Percentiles rank a stretch among this genome's conserved stretches.
Evolutionary conservation across 2,329 filamentous ascomycete genomes (phyloP).

Genomic region (Beauveria varroae): DNA sequence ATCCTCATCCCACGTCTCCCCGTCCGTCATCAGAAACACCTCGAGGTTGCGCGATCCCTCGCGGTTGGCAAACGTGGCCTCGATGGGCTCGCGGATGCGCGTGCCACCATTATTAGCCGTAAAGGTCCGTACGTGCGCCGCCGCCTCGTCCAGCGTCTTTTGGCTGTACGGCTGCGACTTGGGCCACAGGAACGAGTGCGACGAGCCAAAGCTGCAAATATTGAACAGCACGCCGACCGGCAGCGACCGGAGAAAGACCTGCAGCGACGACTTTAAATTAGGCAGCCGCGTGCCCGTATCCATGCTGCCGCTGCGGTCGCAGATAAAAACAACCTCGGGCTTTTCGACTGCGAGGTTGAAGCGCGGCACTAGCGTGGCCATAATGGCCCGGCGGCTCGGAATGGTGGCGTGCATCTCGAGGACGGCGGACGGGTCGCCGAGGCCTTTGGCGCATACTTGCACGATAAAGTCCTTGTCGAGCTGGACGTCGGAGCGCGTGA

Average conservation of each 20-base stretch:
- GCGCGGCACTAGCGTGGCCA: slow-evolving; percentile 63
- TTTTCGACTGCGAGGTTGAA: slow-evolving; percentile 50
- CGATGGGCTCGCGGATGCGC: slow-evolving; percentile 39
- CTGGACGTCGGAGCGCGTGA: slow-evolving; percentile 43
- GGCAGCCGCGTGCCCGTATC: slow-evolving; percentile 35
- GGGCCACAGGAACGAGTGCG: slow-evolving; percentile 37
- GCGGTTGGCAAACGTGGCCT: slow-evolving; percentile 34
- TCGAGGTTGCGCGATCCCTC: slow-evolving; percentile 42
- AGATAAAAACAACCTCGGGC: slow-evolving; percentile 63
- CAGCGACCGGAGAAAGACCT: slow-evolving; percentile 58
- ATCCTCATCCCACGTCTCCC: slow-evolving; percentile 43
- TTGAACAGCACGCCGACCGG: slow-evolving; percentile 60
- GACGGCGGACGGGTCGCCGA: slow-evolving; percentile 54
- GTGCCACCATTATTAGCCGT: slow-evolving; percentile 45
- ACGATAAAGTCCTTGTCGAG: slow-evolving; percentile 62
- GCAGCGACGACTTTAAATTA: slow-evolving; percentile 41
- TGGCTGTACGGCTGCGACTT: slow-evolving; percentile 40
- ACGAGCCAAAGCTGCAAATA: slow-evolving; percentile 57
- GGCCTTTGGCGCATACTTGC: slow-evolving; percentile 52
- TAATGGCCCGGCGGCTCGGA: slow-evolving; percentile 55
- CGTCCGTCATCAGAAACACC: slow-evolving; percentile 49
- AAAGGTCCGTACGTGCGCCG: slow-evolving; percentile 34
- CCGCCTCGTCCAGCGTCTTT: slow-evolving; percentile 35
- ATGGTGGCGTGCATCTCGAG: slow-evolving; percentile 59
- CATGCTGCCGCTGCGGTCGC: slow-evolving; percentile 67